Base-by-base conservation (phyloP, 805 yeast genomes). In the Candida succiphila region DNA sequence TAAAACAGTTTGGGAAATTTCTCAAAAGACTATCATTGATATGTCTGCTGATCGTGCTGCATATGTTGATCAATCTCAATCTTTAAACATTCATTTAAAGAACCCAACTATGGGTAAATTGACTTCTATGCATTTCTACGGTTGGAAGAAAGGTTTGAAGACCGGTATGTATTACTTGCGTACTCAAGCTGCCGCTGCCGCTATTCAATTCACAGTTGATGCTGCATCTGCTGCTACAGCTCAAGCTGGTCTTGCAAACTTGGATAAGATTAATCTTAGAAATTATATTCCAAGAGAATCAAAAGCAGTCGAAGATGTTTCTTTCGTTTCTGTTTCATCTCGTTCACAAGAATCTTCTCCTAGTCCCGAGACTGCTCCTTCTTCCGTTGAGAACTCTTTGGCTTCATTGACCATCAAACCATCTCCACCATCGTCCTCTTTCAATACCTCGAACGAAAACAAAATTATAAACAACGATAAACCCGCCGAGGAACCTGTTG, bases 151-250 rank as follows among this genome's bases (percentile, higher is more conserved):
- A 67, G 98, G 98, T 41, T 74, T 92, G 58, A 92, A 92, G 73
- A 92, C 98, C 17, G 98, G 98, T 60, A 92, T 92, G 97, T 92
- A 92, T 69, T 92, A 92, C 63, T 67, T 92, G 59, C 82, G 97
- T 66, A 89, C 97, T 8, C 95, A 86, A 69, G 96, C 97, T 44
- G 98, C 97, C 24, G 78, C 96, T 33, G 89, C 95, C 36, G 96
- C 97, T 33, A 92, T 92, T 55, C 96, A 92, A 65, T 92, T 88
- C 62, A 82, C 94, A 15, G 80, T 81, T 37, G 89, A 81, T 51
- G 45, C 65, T 47, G 64, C 58, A 31, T 47, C 57, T 27, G 63
- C 59, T 12, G 39, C 41, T 16, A 31, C 44, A 28, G 63, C 65
- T 15, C 40, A 42, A 25, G 27, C 41, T 21, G 35, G 38, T 7